A percentile compares a stretch with the other conserved stretches of the same genome.
These are phyloP conservation scores for Podila epicladia DNA, from an alignment of 192 early-diverging fungal genomes.

Conservation along the genomic window DNA sequence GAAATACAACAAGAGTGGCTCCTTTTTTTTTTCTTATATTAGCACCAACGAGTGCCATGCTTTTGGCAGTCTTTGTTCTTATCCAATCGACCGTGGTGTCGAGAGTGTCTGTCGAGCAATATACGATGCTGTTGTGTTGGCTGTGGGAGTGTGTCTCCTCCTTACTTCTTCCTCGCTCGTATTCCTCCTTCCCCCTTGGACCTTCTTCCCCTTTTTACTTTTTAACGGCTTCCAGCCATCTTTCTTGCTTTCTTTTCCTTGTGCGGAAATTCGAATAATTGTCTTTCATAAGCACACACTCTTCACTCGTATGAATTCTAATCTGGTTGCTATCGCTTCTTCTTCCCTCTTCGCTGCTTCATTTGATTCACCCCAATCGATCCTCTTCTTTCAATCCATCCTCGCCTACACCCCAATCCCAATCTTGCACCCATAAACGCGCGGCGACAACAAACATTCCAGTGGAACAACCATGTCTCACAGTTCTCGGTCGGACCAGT, in stretches of 20 bases:
- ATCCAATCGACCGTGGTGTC: background rate
- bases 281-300: conserved; percentile 2
- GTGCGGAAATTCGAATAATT: background rate
- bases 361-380: background rate
- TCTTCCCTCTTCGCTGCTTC: background rate
- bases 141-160: background rate
- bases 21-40: too few species aligned
- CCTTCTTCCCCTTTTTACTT: background rate
- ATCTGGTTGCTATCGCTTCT: background rate
- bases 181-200: background rate
- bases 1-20: too few species aligned
- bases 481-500: conserved; percentile 38
- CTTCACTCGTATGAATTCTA: background rate
- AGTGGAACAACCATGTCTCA: conserved; percentile 20
- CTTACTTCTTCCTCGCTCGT: too few species aligned
- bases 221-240: background rate
- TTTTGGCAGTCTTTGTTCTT: too few species aligned
- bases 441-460: background rate
- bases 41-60: too few species aligned
- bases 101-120: background rate
- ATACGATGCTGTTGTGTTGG: background rate
- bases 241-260: background rate
- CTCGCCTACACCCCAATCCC: background rate
- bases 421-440: background rate
- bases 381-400: background rate